Evolutionary conservation across 139 green algal genomes (phyloP).

Genomic region (Chlorella vulgaris): DNA sequence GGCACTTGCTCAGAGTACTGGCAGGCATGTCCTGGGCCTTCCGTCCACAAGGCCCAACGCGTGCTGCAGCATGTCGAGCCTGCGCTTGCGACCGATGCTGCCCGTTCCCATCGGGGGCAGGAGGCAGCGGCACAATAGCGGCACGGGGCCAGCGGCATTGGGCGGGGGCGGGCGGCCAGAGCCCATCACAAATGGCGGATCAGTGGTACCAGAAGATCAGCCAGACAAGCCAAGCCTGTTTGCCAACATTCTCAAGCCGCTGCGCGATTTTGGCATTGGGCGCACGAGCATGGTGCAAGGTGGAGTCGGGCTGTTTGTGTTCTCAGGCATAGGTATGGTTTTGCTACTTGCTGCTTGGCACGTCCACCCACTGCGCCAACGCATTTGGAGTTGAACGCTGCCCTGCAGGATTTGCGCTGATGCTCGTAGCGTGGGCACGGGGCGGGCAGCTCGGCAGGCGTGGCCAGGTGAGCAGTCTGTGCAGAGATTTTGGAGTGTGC

Average conservation of each 20-base stretch:
- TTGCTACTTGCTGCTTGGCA: neutral
- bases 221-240: slow-evolving; percentile 38
- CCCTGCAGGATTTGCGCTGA: slow-evolving; percentile 14
- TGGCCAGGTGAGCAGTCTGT: slow-evolving; percentile 12
- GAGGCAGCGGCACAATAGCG: no score
- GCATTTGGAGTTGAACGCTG: no score
- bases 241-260: slow-evolving; percentile 58
- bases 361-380: neutral
- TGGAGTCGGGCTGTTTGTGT: slow-evolving; percentile 83
- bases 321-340: slow-evolving; percentile 63
- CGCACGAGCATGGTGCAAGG: slow-evolving; percentile 76
- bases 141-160: no score
- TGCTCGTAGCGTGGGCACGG: slow-evolving; percentile 63
- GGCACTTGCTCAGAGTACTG: no score
- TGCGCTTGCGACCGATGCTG: no score
- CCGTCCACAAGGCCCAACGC: no score
- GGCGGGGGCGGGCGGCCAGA: no score
- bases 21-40: no score
- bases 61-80: no score
- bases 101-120: no score
- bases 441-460: slow-evolving; percentile 54
- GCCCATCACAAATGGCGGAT: no score
- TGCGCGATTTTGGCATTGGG: slow-evolving; percentile 88
- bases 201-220: neutral
- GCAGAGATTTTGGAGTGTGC: neutral